Base-by-base conservation (phyloP, 208 protist species). In the Tetramitus jugosus region DNA sequence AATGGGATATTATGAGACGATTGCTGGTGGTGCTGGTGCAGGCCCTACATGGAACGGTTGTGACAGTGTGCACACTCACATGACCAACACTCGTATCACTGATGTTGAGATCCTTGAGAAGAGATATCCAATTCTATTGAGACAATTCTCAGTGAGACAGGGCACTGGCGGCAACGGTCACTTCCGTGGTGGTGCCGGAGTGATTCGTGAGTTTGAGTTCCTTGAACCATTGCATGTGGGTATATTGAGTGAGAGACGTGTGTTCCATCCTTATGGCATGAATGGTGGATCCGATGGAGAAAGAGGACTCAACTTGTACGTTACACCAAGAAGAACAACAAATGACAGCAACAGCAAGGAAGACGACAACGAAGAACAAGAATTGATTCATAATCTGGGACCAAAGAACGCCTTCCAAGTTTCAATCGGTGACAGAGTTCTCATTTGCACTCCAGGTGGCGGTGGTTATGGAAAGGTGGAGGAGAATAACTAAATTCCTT, bases 21-120 rank as follows among this genome's bases (percentile, higher is more conserved):
- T 98, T 78, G 92, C 88, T 42, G 95, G 95, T 53, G 95, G 95
- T 26, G 84, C 86, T 42, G 94, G 94, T 60, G 94, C 95, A 33
- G 94, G 94, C 10, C 86, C 85, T 0, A 84, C 65, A 53, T 96
- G 91, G 82, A 49, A 93, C 60, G 94, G 94, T 31, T 46, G 83
- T 10, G 86, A 81, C 1, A 91, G 85, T 62, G 93, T 97, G 43
- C 94, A 98, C 82, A 95, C 91, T 33, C 94, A 98, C 84, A 98
- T 98, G 95, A 98, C 95, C 46, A 98, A 98, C 81, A 97, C 95
- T 49, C 81, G 95, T 60, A 94, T 97, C 60, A 98, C 95, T 3
- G 91, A 94, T 78, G 88, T 90, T 4, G 93, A 95, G 78, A 92
- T 95, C 17, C 81, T 97, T 49, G 94, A 96, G 83, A 80, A 87